These are phyloP conservation scores for Silene conica DNA, from an alignment of 148 eudicot genomes.

Conservation along the genomic window DNA sequence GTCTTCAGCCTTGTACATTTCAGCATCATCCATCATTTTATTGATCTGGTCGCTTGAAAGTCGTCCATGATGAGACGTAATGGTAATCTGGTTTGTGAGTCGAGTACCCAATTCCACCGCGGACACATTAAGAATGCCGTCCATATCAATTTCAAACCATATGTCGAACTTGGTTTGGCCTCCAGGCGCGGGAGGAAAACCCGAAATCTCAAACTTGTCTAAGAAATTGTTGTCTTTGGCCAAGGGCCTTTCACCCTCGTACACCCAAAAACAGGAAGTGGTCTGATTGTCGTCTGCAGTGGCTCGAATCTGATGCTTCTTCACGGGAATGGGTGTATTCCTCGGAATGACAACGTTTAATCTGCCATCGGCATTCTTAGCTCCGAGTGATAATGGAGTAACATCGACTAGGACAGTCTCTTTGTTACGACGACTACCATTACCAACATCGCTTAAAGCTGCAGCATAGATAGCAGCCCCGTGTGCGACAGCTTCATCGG, in stretches of 20 bases:
- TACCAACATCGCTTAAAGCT: background rate
- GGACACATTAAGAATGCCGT: conserved; percentile 23
- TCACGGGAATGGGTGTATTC: conserved; percentile 12
- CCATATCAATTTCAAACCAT: conserved; percentile 15
- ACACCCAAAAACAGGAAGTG: background rate
- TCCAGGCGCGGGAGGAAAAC: conserved; percentile 13
- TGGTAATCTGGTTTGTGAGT: background rate
- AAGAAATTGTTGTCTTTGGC: conserved; percentile 17
- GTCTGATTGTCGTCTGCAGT: conserved; percentile 3
- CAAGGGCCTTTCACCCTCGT: conserved; percentile 8
- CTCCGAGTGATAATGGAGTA: conserved; percentile 11
- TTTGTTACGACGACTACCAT: too few relatives aligned
- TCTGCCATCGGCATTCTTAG: background rate
- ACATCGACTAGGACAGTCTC: conserved; percentile 2
- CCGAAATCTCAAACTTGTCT: background rate
- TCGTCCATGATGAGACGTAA: conserved; percentile 6
- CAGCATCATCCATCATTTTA: conserved; percentile 22
- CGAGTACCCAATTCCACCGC: conserved; percentile 11
- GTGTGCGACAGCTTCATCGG: conserved; percentile 7
- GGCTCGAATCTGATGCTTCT: background rate
- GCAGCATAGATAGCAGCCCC: conserved; percentile 17
- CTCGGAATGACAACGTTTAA: conserved; percentile 11
- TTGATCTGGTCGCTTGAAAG: background rate
- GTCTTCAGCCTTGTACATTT: background rate
- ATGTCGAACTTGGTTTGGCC: background rate